Base-by-base conservation (phyloP, 2,329 filamentous ascomycete species). In the Samsoniella hepiali region DNA sequence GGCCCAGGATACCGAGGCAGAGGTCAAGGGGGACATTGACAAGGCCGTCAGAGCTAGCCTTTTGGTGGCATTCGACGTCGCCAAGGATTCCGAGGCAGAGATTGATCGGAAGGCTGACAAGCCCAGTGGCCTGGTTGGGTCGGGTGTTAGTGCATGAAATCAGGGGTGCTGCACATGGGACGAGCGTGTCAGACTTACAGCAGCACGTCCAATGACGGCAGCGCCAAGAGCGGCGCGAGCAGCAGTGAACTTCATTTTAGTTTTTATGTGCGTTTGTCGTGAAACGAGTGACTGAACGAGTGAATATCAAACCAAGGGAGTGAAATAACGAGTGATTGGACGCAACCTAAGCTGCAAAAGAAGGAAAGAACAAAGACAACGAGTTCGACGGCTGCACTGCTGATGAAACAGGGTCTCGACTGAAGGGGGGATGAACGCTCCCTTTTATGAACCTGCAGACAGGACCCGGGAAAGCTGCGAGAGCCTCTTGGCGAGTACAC, bases 271-370 rank as follows among this genome's bases (percentile, higher is more conserved):
- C 22, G 38, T 17, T 15, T 10, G 45, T 50, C 57, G 32, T 45
- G 34, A 29, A 59, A 59, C 34, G 45, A 59, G 32, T 47, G 55
- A 58, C 40, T 47, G 42, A 58, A 47, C 54, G 31, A 38, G 22
- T n/a, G 45, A 50, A 40, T n/a, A 59, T 36, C 44, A 59, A 40
- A 59, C 57, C 44, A 59, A 59, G 34, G 34, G 57, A 59, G 57
- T 32, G 56, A 58, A 10, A 7, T 49, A 59, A 59, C 45, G 57
- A 59, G 45, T 59, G 57, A n/a, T 29, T 22, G 11, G 32, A 9
- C 11, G 44, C 32, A 50, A 50, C 31, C n/a, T 9, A n/a, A 31
- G 34, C 27, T 42, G 45, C 44, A n/a, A 42, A 40, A 40, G 34
- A 54, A 40, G 32, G 44, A 50, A 58, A 58, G 15, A 47, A 22